A percentile compares a stretch with the other conserved stretches of the same genome.
phyloP scores from a whole-genome alignment of 1,284 basidiomycete species.

The Puccinia hordei region DNA sequence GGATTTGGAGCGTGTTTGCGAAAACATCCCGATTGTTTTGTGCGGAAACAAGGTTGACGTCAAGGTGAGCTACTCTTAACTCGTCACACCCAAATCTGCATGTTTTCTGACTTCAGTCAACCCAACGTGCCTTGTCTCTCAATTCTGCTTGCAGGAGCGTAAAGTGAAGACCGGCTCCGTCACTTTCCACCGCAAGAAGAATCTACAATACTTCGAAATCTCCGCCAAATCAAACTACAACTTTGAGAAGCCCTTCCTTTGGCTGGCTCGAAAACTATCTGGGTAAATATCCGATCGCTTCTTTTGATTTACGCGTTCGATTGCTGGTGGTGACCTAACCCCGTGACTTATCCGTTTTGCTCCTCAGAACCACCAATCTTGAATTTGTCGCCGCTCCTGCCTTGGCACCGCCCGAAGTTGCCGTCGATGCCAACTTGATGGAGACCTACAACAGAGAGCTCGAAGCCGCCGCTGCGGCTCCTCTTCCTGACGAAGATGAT shows the following conservation, averaged over 20 bases:
- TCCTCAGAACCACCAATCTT: conserved; percentile 69
- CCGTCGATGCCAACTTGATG: conserved; percentile 80
- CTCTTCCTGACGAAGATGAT: conserved; percentile 65
- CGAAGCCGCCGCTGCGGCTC: conserved; percentile 63
- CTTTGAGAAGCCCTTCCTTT: conserved; percentile 99
- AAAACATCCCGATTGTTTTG: conserved; percentile 98
- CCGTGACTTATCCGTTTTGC: neutral
- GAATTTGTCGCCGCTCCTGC: conserved; percentile 97
- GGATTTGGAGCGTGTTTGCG: conserved; percentile 98
- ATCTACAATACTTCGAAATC: conserved; percentile 99
- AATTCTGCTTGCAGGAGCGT: conserved; percentile 71
- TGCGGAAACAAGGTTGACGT: conserved; percentile 99
- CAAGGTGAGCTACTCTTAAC: conserved; percentile 68
- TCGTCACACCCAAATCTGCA: neutral
- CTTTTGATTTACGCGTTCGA: neutral
- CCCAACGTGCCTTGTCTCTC: neutral
- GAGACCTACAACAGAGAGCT: conserved; percentile 80
- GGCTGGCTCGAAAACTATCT: conserved; percentile 96
- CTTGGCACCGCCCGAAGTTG: conserved; percentile 89
- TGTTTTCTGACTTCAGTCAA: neutral
- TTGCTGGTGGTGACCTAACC: neutral
- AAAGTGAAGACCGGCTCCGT: conserved; percentile 99
- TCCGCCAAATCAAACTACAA: conserved; percentile 99
- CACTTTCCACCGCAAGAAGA: conserved; percentile 99
- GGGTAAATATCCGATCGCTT: conserved; percentile 61